Conservation (phyloP, 495 filamentous ascomycete genomes). For the Hypoxylon lenormandii region DNA sequence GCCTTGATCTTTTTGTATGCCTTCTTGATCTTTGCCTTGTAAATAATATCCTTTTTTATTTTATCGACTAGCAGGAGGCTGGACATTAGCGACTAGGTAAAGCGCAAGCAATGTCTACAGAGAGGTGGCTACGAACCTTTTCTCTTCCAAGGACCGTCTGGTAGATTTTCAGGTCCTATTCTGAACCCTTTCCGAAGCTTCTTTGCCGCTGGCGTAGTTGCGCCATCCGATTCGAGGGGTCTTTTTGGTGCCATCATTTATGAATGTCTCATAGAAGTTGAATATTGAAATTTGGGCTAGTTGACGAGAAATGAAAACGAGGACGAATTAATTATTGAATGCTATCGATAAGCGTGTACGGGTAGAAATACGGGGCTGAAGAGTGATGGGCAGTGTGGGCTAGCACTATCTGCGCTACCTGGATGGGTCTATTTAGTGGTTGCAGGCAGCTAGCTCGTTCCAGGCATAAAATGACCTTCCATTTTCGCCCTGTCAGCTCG, state of each 20-base stretch:
- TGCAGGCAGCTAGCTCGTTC: conserved; percentile 6
- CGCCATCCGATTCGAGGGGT: conserved; percentile 62
- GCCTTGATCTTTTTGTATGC: conserved; percentile 88
- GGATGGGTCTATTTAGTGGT: neutral
- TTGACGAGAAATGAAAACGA: neutral
- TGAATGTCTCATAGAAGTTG: conserved; percentile 2
- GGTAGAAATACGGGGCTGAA: neutral
- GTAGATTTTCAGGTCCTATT: conserved; percentile 90
- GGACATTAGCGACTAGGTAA: conserved; percentile 25
- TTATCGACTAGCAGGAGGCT: conserved; percentile 75
- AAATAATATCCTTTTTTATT: conserved; percentile 89
- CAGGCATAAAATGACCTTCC: conserved; percentile 12
- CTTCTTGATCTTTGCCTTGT: conserved; percentile 94
- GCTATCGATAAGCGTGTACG: conserved; percentile 22
- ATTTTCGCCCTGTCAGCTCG: conserved; percentile 7
- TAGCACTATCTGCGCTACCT: neutral
- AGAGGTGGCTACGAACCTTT: conserved; percentile 70
- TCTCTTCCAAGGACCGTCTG: conserved; percentile 89
- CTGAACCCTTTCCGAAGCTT: conserved; percentile 68
- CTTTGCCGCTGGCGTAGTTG: conserved; percentile 55
- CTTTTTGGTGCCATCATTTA: conserved; percentile 73
- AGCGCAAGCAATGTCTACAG: conserved; percentile 1
- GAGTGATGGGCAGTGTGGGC: neutral
- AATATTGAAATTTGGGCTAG: neutral
- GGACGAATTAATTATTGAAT: neutral